Evolutionary conservation across 164 flowering plant genomes (phyloP).

Genomic region (Euptelea pleiosperma): DNA sequence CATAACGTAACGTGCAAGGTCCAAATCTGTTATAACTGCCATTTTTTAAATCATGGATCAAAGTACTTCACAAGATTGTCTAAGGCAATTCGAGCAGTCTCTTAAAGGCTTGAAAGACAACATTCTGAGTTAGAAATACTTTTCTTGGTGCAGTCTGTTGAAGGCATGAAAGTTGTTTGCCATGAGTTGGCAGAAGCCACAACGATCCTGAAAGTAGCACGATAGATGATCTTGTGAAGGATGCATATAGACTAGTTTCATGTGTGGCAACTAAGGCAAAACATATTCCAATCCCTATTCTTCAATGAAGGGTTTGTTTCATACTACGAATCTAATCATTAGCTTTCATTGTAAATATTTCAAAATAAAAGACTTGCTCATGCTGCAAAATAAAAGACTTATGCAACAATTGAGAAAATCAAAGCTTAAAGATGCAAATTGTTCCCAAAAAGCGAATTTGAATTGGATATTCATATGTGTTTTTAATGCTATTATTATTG

Average conservation of each 20-base stretch:
- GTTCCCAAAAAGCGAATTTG: too few relatives aligned
- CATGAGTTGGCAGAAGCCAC: constrained; percentile 86
- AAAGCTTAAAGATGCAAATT: too few relatives aligned
- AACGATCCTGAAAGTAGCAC: constrained; percentile 74
- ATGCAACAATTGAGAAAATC: too few relatives aligned
- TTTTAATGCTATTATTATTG: too few relatives aligned
- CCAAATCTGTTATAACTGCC: too few relatives aligned
- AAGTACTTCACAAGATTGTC: constrained; percentile 56
- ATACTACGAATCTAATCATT: constrained; percentile 2
- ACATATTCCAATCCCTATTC: neutral
- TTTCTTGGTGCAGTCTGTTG: constrained; percentile 83
- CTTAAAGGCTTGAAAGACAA: neutral
- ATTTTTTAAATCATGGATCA: too few relatives aligned
- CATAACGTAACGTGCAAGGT: too few relatives aligned
- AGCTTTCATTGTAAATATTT: constrained; percentile 66
- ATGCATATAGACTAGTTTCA: constrained; percentile 89
- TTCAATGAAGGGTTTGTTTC: neutral
- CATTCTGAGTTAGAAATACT: neutral
- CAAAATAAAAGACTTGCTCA: constrained; percentile 86
- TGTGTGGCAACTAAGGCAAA: constrained; percentile 86
- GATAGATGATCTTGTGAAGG: constrained; percentile 82
- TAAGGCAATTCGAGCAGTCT: constrained; percentile 44
- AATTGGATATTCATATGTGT: too few relatives aligned
- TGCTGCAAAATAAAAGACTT: constrained; percentile 91
- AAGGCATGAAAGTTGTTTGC: constrained; percentile 98